Evolutionary conservation across 331 rosid species (phyloP).

Genomic region (Quercus lobata): DNA sequence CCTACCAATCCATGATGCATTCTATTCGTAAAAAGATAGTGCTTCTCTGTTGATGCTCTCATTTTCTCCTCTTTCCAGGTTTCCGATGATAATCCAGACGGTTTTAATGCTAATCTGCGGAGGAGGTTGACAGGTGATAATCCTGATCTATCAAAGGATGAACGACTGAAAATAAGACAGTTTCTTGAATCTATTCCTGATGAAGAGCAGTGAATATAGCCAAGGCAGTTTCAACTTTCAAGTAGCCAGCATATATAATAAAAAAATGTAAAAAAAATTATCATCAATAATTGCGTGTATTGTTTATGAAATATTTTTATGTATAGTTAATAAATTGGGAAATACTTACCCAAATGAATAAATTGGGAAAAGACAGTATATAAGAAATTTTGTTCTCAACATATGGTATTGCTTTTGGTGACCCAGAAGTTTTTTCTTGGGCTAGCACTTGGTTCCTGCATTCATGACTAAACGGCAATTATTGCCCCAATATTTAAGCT

Average conservation of each 20-base stretch:
- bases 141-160: constrained; percentile 55
- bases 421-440: too few species aligned
- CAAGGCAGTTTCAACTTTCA: not conserved
- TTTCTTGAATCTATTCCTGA: constrained; percentile 59
- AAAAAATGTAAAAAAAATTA: not conserved
- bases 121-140: constrained; percentile 59
- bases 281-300: not conserved
- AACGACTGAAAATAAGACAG: constrained; percentile 51
- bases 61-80: constrained; percentile 41
- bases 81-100: constrained; percentile 36
- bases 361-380: too few species aligned
- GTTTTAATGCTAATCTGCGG: constrained; percentile 40
- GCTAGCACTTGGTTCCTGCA: too few species aligned
- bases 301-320: too few species aligned
- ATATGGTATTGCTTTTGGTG: too few species aligned
- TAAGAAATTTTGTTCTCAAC: too few species aligned
- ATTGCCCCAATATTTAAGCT: too few species aligned
- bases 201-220: constrained; percentile 35
- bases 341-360: too few species aligned
- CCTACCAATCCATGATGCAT: not conserved
- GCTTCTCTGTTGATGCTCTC: constrained; percentile 14
- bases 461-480: too few species aligned
- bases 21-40: not conserved
- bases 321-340: too few species aligned
- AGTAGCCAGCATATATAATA: constrained; percentile 12